These are phyloP conservation scores for Fusarium acutatum DNA, from an alignment of 2,329 filamentous ascomycete species.

Conservation along the genomic window DNA sequence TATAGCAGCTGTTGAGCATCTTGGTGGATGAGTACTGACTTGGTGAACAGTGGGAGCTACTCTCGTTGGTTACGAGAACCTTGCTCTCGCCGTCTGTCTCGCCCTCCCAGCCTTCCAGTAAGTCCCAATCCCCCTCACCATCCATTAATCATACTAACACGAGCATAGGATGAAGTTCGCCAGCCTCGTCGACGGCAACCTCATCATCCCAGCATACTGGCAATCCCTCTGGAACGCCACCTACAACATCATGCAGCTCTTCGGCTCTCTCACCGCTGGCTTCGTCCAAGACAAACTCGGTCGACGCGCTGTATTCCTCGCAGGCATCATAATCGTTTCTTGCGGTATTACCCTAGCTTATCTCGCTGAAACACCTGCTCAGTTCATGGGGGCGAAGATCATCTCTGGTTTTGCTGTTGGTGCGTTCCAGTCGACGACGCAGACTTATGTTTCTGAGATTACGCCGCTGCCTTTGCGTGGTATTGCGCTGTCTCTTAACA, in stretches of 20 bases:
- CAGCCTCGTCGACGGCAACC: neutral
- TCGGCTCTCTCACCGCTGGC: neutral
- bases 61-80: neutral
- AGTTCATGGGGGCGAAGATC: constrained; percentile 18
- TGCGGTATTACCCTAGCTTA: neutral
- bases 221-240: constrained; percentile 5
- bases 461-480: neutral
- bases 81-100: neutral
- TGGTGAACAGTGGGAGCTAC: neutral
- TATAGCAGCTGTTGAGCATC: fast-evolving
- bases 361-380: constrained; percentile 2
- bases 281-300: neutral
- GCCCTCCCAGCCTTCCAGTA: constrained; percentile 9
- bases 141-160: too few relatives aligned
- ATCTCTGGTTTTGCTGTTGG: constrained; percentile 8
- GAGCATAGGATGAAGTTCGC: neutral
- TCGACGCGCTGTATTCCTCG: neutral
- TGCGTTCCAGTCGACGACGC: constrained; percentile 6
- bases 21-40: neutral
- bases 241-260: constrained; percentile 13
- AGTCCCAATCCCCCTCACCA: fast-evolving
- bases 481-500: neutral
- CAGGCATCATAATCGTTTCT: neutral
- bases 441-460: constrained; percentile 15
- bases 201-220: constrained; percentile 14